Percentiles rank a stretch among this genome's conserved stretches.
phyloP scores from a whole-genome alignment of 345 rosid genomes.

The Aquilaria sinensis region DNA sequence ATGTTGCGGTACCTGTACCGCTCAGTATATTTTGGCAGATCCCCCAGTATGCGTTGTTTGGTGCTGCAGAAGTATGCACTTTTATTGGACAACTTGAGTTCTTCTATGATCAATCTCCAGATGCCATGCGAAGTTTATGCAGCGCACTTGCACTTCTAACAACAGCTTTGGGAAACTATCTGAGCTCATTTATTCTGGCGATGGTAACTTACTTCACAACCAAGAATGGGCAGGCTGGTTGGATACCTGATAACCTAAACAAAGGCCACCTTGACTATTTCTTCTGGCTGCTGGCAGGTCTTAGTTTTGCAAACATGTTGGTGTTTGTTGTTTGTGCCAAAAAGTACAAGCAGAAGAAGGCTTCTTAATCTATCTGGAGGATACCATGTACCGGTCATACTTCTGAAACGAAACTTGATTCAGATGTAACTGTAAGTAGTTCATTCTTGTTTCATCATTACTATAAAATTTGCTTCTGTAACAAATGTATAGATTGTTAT shows the following conservation, averaged over 20 bases:
- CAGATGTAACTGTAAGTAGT: no score
- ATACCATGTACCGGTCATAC: neutral
- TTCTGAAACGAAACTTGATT: no score
- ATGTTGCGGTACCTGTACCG: slow-evolving; percentile 35
- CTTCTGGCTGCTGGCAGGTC: slow-evolving; percentile 78
- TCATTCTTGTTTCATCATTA: no score
- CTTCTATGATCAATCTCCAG: slow-evolving; percentile 89
- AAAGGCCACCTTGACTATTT: slow-evolving; percentile 76
- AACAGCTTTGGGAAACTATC: slow-evolving; percentile 58
- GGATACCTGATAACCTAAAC: slow-evolving; percentile 81
- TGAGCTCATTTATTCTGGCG: slow-evolving; percentile 67
- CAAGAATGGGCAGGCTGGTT: slow-evolving; percentile 45
- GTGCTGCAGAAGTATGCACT: slow-evolving; percentile 71
- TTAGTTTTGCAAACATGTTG: slow-evolving; percentile 54
- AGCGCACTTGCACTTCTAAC: slow-evolving; percentile 64
- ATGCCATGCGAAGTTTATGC: slow-evolving; percentile 83
- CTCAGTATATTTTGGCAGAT: slow-evolving; percentile 74
- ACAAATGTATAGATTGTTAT: no score
- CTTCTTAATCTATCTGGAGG: slow-evolving; percentile 10
- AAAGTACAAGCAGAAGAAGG: slow-evolving; percentile 62
- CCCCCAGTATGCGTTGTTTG: slow-evolving; percentile 64
- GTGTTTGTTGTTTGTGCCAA: slow-evolving; percentile 53
- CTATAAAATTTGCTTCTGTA: no score
- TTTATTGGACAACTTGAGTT: slow-evolving; percentile 79
- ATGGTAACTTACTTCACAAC: slow-evolving; percentile 58